Conservation (phyloP, 805 yeast species). For the Pichia kluyveri region DNA sequence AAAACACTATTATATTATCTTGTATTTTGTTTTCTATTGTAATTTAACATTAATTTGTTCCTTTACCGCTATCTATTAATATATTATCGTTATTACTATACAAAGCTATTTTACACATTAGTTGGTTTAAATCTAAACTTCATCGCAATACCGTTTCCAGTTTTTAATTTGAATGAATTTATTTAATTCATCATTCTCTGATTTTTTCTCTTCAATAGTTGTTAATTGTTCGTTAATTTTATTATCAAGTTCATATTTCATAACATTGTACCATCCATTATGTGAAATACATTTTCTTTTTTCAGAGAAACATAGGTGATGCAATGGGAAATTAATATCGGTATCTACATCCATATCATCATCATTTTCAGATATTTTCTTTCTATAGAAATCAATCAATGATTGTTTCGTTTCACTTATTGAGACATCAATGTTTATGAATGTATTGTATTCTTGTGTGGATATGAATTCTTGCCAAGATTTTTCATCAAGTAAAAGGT, state of each 20-base stretch:
- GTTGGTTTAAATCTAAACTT: neutral
- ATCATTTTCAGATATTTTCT: neutral
- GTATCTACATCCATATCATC: neutral
- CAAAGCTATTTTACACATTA: too few relatives aligned
- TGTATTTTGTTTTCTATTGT: neutral
- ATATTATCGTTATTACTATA: too few relatives aligned
- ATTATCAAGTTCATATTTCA: slow-evolving; percentile 28
- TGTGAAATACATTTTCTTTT: slow-evolving; percentile 50
- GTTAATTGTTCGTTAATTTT: slow-evolving; percentile 23
- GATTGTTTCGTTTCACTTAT: slow-evolving; percentile 7
- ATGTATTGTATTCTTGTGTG: slow-evolving; percentile 7
- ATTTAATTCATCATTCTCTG: slow-evolving; percentile 19
- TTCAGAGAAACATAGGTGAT: slow-evolving; percentile 39
- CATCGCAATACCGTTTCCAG: slow-evolving; percentile 17
- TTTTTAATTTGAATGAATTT: slow-evolving; percentile 27
- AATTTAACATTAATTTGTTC: too few relatives aligned
- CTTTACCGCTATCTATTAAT: too few relatives aligned
- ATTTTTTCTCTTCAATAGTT: slow-evolving; percentile 10
- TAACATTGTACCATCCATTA: slow-evolving; percentile 25
- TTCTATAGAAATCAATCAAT: slow-evolving; percentile 11
- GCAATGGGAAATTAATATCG: neutral
- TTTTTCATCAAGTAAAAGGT: slow-evolving; percentile 11
- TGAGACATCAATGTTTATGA: slow-evolving; percentile 4
- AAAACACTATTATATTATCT: too few relatives aligned
- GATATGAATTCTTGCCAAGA: slow-evolving; percentile 17